Evolutionary conservation across 805 yeast species (phyloP).

Genomic region (Metschnikowia cubensis): DNA sequence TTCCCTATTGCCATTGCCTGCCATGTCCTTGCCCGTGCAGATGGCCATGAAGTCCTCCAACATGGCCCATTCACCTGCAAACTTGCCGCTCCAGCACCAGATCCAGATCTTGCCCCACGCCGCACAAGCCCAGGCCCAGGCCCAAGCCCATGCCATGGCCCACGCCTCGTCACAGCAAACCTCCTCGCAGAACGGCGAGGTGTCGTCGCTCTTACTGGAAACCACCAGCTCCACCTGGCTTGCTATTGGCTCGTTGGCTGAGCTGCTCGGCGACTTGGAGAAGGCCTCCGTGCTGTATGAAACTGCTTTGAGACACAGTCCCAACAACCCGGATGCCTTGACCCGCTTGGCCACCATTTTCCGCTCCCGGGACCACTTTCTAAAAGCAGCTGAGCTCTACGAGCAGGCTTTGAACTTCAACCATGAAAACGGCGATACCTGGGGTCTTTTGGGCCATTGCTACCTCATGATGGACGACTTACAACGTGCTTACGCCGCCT

Average conservation of each 20-base stretch:
- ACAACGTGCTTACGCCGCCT: conserved; percentile 92
- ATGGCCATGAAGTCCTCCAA: conserved; percentile 19
- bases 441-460: conserved; percentile 97
- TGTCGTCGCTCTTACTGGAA: conserved; percentile 24
- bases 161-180: conserved; percentile 12
- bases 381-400: conserved; percentile 91
- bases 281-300: conserved; percentile 87
- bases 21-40: conserved; percentile 19
- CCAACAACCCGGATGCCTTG: conserved; percentile 79
- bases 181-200: conserved; percentile 10
- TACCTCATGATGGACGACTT: conserved; percentile 94
- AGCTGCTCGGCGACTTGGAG: conserved; percentile 81
- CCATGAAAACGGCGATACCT: conserved; percentile 90
- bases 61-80: conserved; percentile 12
- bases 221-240: conserved; percentile 84
- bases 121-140: conserved; percentile 12
- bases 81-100: conserved; percentile 17
- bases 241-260: conserved; percentile 86
- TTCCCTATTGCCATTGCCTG: not conserved
- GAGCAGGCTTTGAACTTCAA: conserved; percentile 78
- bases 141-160: conserved; percentile 13
- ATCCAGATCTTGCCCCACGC: conserved; percentile 19
- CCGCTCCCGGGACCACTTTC: conserved; percentile 83
- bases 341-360: conserved; percentile 85
- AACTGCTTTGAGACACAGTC: conserved; percentile 79